Base-by-base conservation (phyloP, 345 rosid genomes). In the Eucalyptus viminalis region DNA sequence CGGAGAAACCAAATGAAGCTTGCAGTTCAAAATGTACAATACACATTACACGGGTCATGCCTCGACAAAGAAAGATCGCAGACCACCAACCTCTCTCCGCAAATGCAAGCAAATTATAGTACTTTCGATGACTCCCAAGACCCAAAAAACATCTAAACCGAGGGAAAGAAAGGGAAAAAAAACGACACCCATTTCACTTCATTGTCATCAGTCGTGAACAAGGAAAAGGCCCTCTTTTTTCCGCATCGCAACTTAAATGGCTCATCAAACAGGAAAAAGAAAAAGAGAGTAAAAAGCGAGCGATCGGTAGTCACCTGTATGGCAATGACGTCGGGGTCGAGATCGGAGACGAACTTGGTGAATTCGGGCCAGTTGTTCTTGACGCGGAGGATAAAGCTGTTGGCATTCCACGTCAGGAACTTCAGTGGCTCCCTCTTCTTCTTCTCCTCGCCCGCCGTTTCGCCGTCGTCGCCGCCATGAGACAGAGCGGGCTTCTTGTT, bases 401-500 rank as follows among this genome's bases (percentile, higher is more conserved):
- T 97, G 17, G 99, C 99, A 87, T 98, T 98, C 99, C 99, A 97
- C 3, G 98, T 95, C 37, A 98, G 4, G 89, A 98, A 97, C 95
- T 95, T 98, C 69, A 93, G 88, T 10, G 98, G 98, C 90, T 96
- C 97, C 56, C 89, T 94, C 90, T 76, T 93, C 86, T 87, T 91
- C 51, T 80, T 91, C 43, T 89, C 92, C 72, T 89, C 88, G 13
- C 90, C 90, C 86, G 89, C 34, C 27, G 87, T 40, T 24, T 60
- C 92, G 17, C 44, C 53, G 50, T 44, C 88, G 40, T 87, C 92
- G 51, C 80, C 80, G n/a, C 89, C 90, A n/a, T 91, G 86, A 24
- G 94, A 91, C 69, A 93, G 92, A 27, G 94, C 50, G 16, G 98
- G 95, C 88, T 96, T 98, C 94, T 98, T 98, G 49, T 96, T 94